These are phyloP conservation scores for Populus davidiana DNA, from an alignment of 345 rosid genomes.

Conservation along the genomic window DNA sequence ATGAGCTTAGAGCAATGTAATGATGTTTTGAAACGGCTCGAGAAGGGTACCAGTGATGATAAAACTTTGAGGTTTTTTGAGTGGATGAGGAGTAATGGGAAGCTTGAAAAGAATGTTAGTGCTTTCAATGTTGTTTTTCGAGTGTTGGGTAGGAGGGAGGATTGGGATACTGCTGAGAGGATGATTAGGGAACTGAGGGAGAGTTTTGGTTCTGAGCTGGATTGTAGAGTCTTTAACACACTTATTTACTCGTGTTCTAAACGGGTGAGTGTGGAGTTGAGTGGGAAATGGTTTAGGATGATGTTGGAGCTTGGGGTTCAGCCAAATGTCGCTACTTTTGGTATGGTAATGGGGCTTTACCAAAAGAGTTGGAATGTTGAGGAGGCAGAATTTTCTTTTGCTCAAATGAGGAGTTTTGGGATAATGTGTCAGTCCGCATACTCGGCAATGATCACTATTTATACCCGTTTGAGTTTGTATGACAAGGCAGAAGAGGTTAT, in stretches of 20 bases:
- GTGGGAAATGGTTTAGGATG: constrained; percentile 68
- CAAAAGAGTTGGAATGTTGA: constrained; percentile 68
- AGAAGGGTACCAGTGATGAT: constrained; percentile 45
- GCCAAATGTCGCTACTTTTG: constrained; percentile 79
- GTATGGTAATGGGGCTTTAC: constrained; percentile 85
- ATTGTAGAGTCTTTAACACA: constrained; percentile 65
- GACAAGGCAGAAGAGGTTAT: constrained; percentile 76
- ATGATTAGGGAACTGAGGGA: constrained; percentile 42
- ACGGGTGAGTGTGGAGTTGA: constrained; percentile 47
- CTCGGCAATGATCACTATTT: constrained; percentile 83
- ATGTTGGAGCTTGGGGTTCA: constrained; percentile 64
- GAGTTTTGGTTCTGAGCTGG: constrained; percentile 34
- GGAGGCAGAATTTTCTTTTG: constrained; percentile 70
- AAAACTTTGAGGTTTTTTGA: constrained; percentile 60
- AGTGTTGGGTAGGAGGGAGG: constrained; percentile 62
- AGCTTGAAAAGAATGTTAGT: constrained; percentile 47
- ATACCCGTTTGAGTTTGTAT: constrained; percentile 63
- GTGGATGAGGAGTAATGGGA: constrained; percentile 77
- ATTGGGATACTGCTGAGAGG: constrained; percentile 71
- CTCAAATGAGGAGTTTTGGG: constrained; percentile 57
- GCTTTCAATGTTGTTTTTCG: constrained; percentile 76
- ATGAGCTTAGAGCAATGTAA: constrained; percentile 59
- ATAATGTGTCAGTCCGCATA: constrained; percentile 80
- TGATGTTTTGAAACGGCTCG: constrained; percentile 61
- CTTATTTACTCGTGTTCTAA: constrained; percentile 63